Evolutionary conservation across 441 rosid genomes (phyloP).

Genomic region (Bocquillonia castaneifolia): DNA sequence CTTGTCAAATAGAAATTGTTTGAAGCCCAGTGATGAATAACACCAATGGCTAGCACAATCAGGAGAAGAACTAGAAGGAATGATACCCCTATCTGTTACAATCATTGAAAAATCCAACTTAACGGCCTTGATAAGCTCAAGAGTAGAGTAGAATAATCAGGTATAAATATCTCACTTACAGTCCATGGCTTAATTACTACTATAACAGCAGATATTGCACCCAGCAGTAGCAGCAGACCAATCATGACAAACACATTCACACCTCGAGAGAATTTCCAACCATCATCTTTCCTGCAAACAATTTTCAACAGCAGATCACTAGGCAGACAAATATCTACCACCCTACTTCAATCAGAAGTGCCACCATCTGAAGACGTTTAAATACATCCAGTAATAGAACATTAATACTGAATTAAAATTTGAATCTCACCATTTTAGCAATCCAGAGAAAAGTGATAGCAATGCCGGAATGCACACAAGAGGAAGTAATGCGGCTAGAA

Average conservation of each 20-base stretch:
- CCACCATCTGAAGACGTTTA: slow-evolving; percentile 10
- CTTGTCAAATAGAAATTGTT: slow-evolving; percentile 98
- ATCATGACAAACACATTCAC: slow-evolving; percentile 75
- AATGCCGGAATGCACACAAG: slow-evolving; percentile 92
- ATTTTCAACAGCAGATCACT: slow-evolving; percentile 18
- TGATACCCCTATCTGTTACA: slow-evolving; percentile 85
- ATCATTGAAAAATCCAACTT: slow-evolving; percentile 30
- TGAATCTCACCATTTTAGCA: slow-evolving; percentile 79
- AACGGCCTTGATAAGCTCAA: slow-evolving; percentile 23
- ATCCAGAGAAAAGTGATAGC: slow-evolving; percentile 85
- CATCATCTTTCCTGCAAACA: slow-evolving; percentile 93
- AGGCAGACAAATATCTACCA: slow-evolving; percentile 6
- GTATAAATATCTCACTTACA: slow-evolving; percentile 47
- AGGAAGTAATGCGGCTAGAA: slow-evolving; percentile 98
- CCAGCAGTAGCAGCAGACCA: slow-evolving; percentile 93
- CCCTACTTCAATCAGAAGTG: background rate
- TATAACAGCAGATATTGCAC: slow-evolving; percentile 92
- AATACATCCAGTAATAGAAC: slow-evolving; percentile 14
- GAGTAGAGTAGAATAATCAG: slow-evolving; percentile 14
- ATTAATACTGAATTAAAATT: slow-evolving; percentile 22
- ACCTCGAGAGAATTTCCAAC: slow-evolving; percentile 94
- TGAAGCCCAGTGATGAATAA: slow-evolving; percentile 97
- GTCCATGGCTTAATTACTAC: slow-evolving; percentile 87
- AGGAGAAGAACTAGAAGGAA: slow-evolving; percentile 89
- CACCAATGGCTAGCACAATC: slow-evolving; percentile 92